Evolutionary conservation across 2,329 filamentous ascomycete species (phyloP).

Genomic region (Podosphaera leucotricha): DNA sequence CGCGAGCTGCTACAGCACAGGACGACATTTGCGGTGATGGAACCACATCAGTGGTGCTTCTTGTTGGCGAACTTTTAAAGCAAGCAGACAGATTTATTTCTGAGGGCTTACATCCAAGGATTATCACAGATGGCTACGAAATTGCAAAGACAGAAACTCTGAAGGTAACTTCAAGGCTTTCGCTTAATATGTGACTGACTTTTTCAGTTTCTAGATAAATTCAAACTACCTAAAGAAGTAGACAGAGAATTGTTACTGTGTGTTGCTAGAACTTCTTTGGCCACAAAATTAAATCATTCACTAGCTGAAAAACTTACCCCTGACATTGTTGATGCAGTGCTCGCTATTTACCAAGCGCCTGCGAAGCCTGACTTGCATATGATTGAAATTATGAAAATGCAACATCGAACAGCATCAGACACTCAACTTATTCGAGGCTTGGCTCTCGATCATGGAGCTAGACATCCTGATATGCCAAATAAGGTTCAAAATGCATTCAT

Average conservation of each 20-base stretch:
- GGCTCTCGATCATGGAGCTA: constrained; percentile 80
- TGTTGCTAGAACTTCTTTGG: constrained; percentile 80
- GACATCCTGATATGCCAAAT: constrained; percentile 97
- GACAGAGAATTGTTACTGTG: constrained; percentile 85
- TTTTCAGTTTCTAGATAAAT: constrained; percentile 67
- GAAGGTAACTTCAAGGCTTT: constrained; percentile 29
- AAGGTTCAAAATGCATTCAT: constrained; percentile 88
- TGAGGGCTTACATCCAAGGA: constrained; percentile 87
- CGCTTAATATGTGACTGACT: background rate
- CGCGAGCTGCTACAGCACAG: constrained; percentile 74
- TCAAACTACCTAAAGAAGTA: constrained; percentile 73
- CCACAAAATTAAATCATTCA: constrained; percentile 78
- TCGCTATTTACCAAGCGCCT: constrained; percentile 75
- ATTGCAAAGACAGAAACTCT: constrained; percentile 83
- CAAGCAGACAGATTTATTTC: constrained; percentile 91
- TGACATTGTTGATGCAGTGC: constrained; percentile 85
- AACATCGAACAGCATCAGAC: constrained; percentile 86
- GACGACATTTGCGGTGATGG: constrained; percentile 97
- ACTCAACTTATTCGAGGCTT: constrained; percentile 88
- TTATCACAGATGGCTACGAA: constrained; percentile 95
- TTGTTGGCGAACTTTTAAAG: constrained; percentile 93
- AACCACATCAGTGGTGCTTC: constrained; percentile 82
- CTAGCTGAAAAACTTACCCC: constrained; percentile 82
- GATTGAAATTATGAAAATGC: constrained; percentile 99
- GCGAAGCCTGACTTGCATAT: constrained; percentile 94